phyloP scores from a whole-genome alignment of 495 filamentous ascomycete species.

The Sporormia fimetaria region DNA sequence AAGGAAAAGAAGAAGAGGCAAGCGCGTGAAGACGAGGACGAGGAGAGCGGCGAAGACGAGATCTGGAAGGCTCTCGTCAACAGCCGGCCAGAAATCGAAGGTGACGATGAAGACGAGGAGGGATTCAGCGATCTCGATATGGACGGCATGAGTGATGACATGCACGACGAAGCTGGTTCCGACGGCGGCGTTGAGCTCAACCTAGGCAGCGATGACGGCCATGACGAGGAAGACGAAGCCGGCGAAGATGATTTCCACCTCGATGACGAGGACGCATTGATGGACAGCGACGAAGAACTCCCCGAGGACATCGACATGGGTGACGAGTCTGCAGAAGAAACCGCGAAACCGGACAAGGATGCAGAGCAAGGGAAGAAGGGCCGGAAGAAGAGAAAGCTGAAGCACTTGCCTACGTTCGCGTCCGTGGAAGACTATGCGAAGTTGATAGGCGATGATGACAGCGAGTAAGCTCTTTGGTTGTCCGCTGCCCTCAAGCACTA shows the following conservation, averaged over 20 bases:
- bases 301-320: slow-evolving; percentile 27
- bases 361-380: slow-evolving; percentile 30
- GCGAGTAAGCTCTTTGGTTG: slow-evolving; percentile 31
- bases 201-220: slow-evolving; percentile 35
- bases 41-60: slow-evolving; percentile 47
- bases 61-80: slow-evolving; percentile 90
- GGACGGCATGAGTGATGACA: slow-evolving; percentile 47
- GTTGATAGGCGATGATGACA: slow-evolving; percentile 65
- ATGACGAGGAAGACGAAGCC: slow-evolving; percentile 21
- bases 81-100: slow-evolving; percentile 66
- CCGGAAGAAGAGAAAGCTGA: slow-evolving; percentile 69
- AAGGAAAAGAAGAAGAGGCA: slow-evolving; percentile 44
- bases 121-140: slow-evolving; percentile 40
- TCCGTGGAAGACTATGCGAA: slow-evolving; percentile 87
- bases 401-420: slow-evolving; percentile 81
- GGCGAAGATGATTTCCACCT: slow-evolving; percentile 38
- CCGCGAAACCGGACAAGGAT: slow-evolving; percentile 18
- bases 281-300: slow-evolving; percentile 30
- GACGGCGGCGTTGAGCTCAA: slow-evolving; percentile 37
- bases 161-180: too few species aligned
- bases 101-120: slow-evolving; percentile 26
- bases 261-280: slow-evolving; percentile 36
- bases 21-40: slow-evolving; percentile 42
- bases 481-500: too few species aligned
- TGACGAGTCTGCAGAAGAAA: slow-evolving; percentile 14